Evolutionary conservation across 306 rosid genomes (phyloP), one percentile per base, ranked within the genome.

Genomic region (Astragalus membranaceus): DNA sequence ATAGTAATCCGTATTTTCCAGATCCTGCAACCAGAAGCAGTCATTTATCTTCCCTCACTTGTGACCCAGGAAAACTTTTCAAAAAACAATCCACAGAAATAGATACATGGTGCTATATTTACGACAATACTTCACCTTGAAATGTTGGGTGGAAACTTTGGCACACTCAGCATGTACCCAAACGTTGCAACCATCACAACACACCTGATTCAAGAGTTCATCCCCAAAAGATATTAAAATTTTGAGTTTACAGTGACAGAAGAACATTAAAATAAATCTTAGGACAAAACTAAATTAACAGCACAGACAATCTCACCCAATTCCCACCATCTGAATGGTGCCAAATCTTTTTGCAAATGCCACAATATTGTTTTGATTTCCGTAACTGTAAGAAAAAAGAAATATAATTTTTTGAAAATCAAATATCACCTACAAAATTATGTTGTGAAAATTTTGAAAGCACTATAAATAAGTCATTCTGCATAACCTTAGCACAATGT

Each of bases 111-210:
- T 29, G 30, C 5, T 51, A 75, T 48, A 66, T 67, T n/a, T 76
- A 75, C 23, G 63, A 58, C 39, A 33, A 58, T 20, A 61, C 47
- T 37, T 50, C 20, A 94, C 99, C 99, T 91, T 89, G 57, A 94
- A 79, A 61, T 81, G 79, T 68, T 81, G 57, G 53, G 80, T 44
- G 39, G 97, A 79, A 41, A 91, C 89, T 68, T 83, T 82, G 68
- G 76, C 99, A 50, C 99, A 94, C 76, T 91, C 96, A 4, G 97
- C 97, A 80, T 94, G 99, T 71, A 94, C 96, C 99, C 97, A 94
- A 67, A 94, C 99, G 68, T 91, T 86, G 81, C 99, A 94, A 71
- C 96, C 89, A 79, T 94, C 99, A 76, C 99, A 94, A 69, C 95
- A 88, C 37, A 94, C 97, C 99, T 94, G 69, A 74, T 71, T 53